Base-by-base conservation (phyloP, 2,329 filamentous ascomycete genomes). In the Madurella mycetomatis region DNA sequence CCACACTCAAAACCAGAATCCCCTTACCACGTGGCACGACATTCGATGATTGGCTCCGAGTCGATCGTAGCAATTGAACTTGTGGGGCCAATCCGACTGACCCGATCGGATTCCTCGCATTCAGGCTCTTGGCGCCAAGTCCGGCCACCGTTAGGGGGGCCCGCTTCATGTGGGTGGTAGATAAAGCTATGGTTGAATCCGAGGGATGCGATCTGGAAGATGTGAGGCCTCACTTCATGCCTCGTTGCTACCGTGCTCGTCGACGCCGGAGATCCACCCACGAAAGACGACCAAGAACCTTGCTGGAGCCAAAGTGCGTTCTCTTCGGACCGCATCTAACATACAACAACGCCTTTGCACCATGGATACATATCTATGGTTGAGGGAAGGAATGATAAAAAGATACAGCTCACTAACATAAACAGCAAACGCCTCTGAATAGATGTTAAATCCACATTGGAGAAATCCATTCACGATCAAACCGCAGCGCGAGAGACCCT, bases 81-180 rank as follows among this genome's bases (percentile, higher is more conserved):
- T 47, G 50, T 48, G 51, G 55, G 54, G 44, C 32, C 41, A 31
- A n/a, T n/a, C 49, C 39, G 46, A 25, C 17, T n/a, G 15, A 42
- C n/a, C 41, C 46, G 54, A 47, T 58, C 52, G 53, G 25, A 47
- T 55, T 58, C 37, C 42, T 58, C 56, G 56, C 11, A 39, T 58
- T 51, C 48, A 39, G 30, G 7, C 7, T 25, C 25, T 25, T 25
- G 25, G 25, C 25, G 25, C 25, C 25, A 25, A 25, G 25, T 25
- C 25, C 25, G 25, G 25, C 25, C 25, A 25, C 4, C 4, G 7
- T 25, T 7, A 3, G 25, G 25, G 25, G 25, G 25, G 4, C 3
- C 25, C 25, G 25, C 25, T 25, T 25, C 25, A 25, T 25, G 25
- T 7, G 4, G 25, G 25, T 25, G 3, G 25, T 25, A 3, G 25